phyloP scores from a whole-genome alignment of 352 stramenopile genomes.

The Globisporangium middletonii region DNA sequence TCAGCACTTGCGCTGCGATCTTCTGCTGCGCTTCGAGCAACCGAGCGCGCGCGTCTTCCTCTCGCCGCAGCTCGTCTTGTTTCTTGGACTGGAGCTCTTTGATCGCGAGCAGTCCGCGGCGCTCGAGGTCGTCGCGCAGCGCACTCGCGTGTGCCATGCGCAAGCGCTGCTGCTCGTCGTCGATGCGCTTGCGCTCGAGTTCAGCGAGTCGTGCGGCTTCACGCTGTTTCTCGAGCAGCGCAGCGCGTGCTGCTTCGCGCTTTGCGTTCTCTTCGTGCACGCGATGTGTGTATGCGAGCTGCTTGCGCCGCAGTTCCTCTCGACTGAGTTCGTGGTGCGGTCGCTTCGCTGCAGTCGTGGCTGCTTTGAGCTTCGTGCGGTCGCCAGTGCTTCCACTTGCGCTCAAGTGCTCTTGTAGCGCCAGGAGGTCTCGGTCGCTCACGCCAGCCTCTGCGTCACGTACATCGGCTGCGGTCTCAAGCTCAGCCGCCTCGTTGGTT shows the following conservation, averaged over 20 bases:
- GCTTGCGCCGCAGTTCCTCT: constrained; percentile 19
- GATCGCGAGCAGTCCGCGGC: constrained; percentile 30
- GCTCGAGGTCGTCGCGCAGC: constrained; percentile 32
- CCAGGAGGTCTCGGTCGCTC: neutral
- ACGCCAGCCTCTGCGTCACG: neutral
- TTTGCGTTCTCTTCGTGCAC: constrained; percentile 34
- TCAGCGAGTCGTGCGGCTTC: constrained; percentile 20
- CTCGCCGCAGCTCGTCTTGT: constrained; percentile 31
- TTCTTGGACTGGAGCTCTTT: constrained; percentile 41
- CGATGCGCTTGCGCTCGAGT: constrained; percentile 15
- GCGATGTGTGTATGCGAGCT: constrained; percentile 34
- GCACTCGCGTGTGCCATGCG: constrained; percentile 21
- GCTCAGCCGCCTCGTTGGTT: neutral
- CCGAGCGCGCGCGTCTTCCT: constrained; percentile 24
- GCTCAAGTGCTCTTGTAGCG: too few relatives aligned
- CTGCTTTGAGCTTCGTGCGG: neutral
- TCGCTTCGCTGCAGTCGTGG: neutral
- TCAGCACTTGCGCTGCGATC: constrained; percentile 29
- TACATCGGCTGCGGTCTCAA: neutral
- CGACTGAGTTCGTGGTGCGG: neutral
- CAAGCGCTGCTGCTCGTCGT: constrained; percentile 25
- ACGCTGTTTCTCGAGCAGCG: constrained; percentile 22
- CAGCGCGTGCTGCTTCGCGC: constrained; percentile 20
- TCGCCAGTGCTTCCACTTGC: neutral
- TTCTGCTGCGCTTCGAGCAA: constrained; percentile 24